These are phyloP conservation scores for Parathielavia appendiculata DNA, from an alignment of 495 filamentous ascomycete species.

Conservation along the genomic window DNA sequence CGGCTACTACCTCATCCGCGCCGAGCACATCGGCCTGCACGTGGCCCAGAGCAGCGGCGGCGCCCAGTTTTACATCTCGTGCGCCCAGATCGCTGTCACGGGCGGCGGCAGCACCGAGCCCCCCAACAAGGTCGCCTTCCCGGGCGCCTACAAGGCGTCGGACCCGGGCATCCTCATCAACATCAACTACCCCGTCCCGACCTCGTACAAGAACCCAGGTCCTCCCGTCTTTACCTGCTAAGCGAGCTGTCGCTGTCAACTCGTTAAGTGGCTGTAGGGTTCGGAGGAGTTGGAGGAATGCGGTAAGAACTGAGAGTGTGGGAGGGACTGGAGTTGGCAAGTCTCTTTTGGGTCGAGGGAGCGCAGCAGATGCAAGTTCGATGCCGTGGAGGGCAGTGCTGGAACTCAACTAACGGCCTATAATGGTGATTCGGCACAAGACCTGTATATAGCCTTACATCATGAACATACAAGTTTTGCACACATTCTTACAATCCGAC, in stretches of 20 bases:
- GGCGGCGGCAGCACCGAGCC: constrained; percentile 39
- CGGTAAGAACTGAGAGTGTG: no score
- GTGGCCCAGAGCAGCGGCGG: constrained; percentile 38
- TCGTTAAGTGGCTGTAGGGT: no score
- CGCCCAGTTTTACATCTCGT: constrained; percentile 49
- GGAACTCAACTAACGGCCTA: no score
- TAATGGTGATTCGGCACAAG: no score
- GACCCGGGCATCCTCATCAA: constrained; percentile 44
- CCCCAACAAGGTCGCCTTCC: constrained; percentile 34
- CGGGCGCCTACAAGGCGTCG: constrained; percentile 37
- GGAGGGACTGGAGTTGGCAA: no score
- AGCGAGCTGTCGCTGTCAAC: background rate
- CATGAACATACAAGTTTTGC: no score
- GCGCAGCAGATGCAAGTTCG: no score
- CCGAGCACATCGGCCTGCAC: constrained; percentile 55
- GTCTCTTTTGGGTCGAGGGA: no score
- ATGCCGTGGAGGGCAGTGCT: no score
- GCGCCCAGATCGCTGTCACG: constrained; percentile 38
- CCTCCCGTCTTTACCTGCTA: constrained; percentile 35
- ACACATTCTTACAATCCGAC: no score
- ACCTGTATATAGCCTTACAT: no score
- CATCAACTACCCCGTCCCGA: constrained; percentile 41
- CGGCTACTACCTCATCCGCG: constrained; percentile 55
- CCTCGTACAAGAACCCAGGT: constrained; percentile 44
- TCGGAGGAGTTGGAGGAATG: background rate